These are phyloP conservation scores for Fragaria vesca DNA, from an alignment of 306 rosid genomes.

Conservation along the genomic window DNA sequence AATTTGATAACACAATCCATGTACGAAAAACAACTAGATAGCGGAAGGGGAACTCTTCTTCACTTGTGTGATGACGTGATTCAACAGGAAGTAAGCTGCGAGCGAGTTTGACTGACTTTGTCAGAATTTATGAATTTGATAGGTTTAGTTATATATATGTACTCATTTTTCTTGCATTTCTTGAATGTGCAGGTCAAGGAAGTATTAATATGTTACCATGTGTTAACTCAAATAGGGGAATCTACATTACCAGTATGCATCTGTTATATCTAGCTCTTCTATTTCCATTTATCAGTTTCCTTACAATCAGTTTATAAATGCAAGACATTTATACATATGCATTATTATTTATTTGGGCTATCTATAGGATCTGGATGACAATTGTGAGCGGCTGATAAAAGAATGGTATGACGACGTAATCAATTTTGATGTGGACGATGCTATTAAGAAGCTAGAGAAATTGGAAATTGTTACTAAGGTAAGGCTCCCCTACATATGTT, in stretches of 20 bases:
- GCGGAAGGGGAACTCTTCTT: slow-evolving; percentile 75
- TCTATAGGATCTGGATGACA: slow-evolving; percentile 68
- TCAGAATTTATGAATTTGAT: neutral
- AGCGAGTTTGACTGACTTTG: neutral
- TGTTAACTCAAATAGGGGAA: slow-evolving; percentile 89
- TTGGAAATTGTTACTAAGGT: slow-evolving; percentile 81
- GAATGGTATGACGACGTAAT: slow-evolving; percentile 67
- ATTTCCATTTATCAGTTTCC: neutral
- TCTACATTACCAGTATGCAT: slow-evolving; percentile 61
- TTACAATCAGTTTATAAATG: neutral
- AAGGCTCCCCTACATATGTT: slow-evolving; percentile 27
- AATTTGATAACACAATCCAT: slow-evolving; percentile 95
- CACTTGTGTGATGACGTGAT: slow-evolving; percentile 98
- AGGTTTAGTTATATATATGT: neutral
- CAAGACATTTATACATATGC: neutral
- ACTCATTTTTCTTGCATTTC: neutral
- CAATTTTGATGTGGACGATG: slow-evolving; percentile 95
- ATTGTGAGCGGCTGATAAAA: slow-evolving; percentile 76
- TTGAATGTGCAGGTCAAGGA: slow-evolving; percentile 76
- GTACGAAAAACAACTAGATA: slow-evolving; percentile 49
- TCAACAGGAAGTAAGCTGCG: slow-evolving; percentile 86
- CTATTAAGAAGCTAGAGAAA: slow-evolving; percentile 75
- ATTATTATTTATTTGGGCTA: neutral
- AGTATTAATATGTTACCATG: slow-evolving; percentile 75
- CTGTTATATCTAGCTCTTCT: slow-evolving; percentile 17